Evolutionary conservation across 306 rosid genomes (phyloP).

Genomic region (Betula pendula): DNA sequence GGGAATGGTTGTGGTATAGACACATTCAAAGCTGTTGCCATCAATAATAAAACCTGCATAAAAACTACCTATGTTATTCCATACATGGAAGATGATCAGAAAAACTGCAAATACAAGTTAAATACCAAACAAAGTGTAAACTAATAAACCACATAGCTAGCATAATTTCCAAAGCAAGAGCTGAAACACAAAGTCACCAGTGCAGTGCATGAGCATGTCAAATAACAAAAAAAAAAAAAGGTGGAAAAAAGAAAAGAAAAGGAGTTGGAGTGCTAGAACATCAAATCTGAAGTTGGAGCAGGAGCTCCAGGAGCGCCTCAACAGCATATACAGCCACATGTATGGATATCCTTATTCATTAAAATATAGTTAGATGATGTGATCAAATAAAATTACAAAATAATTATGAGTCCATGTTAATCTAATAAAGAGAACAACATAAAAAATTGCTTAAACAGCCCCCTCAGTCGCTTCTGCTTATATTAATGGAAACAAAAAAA

Average conservation of each 20-base stretch:
- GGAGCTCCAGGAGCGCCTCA: not conserved
- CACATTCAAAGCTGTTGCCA: constrained; percentile 78
- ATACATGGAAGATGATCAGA: constrained; percentile 8
- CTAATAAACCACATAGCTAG: constrained; percentile 4
- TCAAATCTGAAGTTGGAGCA: not conserved
- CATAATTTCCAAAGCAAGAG: not conserved
- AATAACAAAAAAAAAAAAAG: too few species aligned
- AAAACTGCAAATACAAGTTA: not conserved
- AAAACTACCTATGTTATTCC: constrained; percentile 3
- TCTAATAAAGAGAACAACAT: not conserved
- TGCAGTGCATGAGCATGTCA: not conserved
- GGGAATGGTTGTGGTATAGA: constrained; percentile 38
- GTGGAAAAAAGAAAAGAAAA: too few species aligned
- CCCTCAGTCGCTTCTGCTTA: not conserved
- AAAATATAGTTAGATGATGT: not conserved
- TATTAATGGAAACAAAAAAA: not conserved
- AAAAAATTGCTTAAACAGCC: not conserved
- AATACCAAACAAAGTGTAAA: not conserved
- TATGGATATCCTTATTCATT: not conserved
- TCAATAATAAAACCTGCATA: constrained; percentile 80
- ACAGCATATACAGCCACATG: not conserved
- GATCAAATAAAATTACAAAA: not conserved
- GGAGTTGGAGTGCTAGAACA: not conserved
- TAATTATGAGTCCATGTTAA: not conserved
- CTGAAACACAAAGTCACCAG: not conserved